Conservation (phyloP, 768 basidiomycete species). For the Termitomyces sp. region DNA sequence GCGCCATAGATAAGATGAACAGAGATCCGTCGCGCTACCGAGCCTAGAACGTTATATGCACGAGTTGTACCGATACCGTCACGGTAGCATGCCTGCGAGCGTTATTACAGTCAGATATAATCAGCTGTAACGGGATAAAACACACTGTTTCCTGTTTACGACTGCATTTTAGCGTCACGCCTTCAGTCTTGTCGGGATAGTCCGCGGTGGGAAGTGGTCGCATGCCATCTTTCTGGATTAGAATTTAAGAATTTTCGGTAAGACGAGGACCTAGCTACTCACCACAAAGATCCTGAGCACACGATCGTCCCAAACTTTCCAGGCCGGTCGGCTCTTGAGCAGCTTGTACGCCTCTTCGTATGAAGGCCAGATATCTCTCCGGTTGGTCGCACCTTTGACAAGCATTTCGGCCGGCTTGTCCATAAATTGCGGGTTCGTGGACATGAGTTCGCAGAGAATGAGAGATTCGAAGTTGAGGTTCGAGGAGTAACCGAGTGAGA, state of each 20-base stretch:
- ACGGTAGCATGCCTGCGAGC: slow-evolving; percentile 37
- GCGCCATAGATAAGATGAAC: slow-evolving; percentile 46
- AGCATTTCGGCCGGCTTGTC: slow-evolving; percentile 19
- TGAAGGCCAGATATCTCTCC: slow-evolving; percentile 52
- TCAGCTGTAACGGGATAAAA: not conserved
- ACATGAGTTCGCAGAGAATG: slow-evolving; percentile 46
- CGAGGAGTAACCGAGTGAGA: slow-evolving; percentile 39
- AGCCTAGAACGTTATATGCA: slow-evolving; percentile 29
- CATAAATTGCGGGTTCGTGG: slow-evolving; percentile 19
- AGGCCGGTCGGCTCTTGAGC: slow-evolving; percentile 35
- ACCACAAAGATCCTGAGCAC: slow-evolving; percentile 42
- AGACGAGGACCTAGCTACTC: slow-evolving; percentile 7
- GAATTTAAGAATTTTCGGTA: not conserved
- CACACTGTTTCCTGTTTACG: slow-evolving; percentile 42
- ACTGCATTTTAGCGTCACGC: slow-evolving; percentile 47
- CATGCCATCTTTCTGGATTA: slow-evolving; percentile 38
- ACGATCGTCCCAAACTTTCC: slow-evolving; percentile 49
- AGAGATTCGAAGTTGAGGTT: slow-evolving; percentile 32
- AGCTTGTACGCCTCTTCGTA: slow-evolving; percentile 40
- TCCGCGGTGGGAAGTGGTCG: slow-evolving; percentile 35
- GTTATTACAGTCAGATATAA: not conserved
- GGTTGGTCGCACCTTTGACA: slow-evolving; percentile 27
- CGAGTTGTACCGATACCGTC: slow-evolving; percentile 30
- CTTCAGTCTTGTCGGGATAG: slow-evolving; percentile 40
- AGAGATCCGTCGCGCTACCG: slow-evolving; percentile 29